Conservation (phyloP, 1,284 basidiomycete species). For the Fomitopsis pinicola region DNA sequence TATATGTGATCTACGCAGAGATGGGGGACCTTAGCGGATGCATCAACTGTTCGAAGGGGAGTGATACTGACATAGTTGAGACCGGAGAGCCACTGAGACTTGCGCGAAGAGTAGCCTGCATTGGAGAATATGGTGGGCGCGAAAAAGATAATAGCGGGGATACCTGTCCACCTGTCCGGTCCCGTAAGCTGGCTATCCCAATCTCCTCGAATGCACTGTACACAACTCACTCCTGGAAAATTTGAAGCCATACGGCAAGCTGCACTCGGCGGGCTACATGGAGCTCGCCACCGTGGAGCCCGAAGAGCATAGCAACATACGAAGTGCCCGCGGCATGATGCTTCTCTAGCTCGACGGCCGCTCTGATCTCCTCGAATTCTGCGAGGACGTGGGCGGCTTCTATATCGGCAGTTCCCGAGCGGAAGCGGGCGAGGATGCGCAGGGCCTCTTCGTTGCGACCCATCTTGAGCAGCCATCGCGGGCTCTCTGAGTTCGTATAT, state of each 20-base stretch:
- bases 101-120: constrained; percentile 39
- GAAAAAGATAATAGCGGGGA: constrained; percentile 47
- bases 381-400: constrained; percentile 23
- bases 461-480: constrained; percentile 52
- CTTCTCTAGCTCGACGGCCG: constrained; percentile 38
- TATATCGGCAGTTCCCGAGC: constrained; percentile 23
- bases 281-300: constrained; percentile 36
- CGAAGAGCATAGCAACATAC: constrained; percentile 46
- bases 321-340: constrained; percentile 37
- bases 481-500: constrained; percentile 30
- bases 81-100: constrained; percentile 45
- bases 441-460: constrained; percentile 44
- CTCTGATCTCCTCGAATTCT: constrained; percentile 39
- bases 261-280: constrained; percentile 45
- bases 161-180: constrained; percentile 49
- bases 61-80: constrained; percentile 41
- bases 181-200: no score
- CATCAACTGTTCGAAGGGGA: not conserved
- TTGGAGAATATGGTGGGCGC: constrained; percentile 41
- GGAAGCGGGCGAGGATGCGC: constrained; percentile 34
- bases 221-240: constrained; percentile 38
- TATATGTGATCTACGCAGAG: constrained; percentile 37
- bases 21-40: not conserved
- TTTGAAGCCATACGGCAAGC: constrained; percentile 46
- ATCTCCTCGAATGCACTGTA: no score